These are phyloP conservation scores for Pseudogymnoascus sp. DNA, from an alignment of 2,329 filamentous ascomycete genomes.

Conservation along the genomic window DNA sequence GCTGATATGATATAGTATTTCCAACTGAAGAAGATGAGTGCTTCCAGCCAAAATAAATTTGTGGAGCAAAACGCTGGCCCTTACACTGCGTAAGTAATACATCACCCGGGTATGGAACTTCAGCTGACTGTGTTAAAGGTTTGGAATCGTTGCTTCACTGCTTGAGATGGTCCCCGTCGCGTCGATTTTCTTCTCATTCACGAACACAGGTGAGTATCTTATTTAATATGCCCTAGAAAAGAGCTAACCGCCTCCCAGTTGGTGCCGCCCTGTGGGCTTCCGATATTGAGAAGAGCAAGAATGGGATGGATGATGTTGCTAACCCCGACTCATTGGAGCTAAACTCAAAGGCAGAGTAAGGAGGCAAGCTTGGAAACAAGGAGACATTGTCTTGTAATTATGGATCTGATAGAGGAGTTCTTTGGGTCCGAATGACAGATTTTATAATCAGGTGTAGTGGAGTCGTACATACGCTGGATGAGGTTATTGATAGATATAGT, in stretches of 20 bases:
- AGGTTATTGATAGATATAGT: not conserved
- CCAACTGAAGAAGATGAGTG: slow-evolving; percentile 78
- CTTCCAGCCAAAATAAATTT: slow-evolving; percentile 57
- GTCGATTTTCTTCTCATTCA: slow-evolving; percentile 81
- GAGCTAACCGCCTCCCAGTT: slow-evolving; percentile 39
- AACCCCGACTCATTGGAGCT: not conserved
- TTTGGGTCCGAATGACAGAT: not conserved
- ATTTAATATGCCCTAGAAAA: not conserved
- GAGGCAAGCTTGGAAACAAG: not conserved
- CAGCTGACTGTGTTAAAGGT: slow-evolving; percentile 44
- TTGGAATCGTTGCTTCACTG: slow-evolving; percentile 65
- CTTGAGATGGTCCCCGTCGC: slow-evolving; percentile 78
- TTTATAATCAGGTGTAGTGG: not conserved
- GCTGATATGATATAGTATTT: slow-evolving; percentile 52
- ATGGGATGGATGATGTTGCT: slow-evolving; percentile 8
- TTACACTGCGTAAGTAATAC: slow-evolving; percentile 65
- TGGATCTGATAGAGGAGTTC: not conserved
- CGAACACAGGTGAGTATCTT: slow-evolving; percentile 58
- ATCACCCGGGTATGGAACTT: not conserved
- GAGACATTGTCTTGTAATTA: not conserved
- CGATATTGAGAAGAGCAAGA: slow-evolving; percentile 55
- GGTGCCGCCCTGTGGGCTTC: slow-evolving; percentile 93
- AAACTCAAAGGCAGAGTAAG: not conserved
- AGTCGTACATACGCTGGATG: not conserved
- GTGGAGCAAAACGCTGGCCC: slow-evolving; percentile 62